These are phyloP conservation scores for Elaeagnus macrophylla DNA, from an alignment of 306 rosid genomes.

Conservation along the genomic window DNA sequence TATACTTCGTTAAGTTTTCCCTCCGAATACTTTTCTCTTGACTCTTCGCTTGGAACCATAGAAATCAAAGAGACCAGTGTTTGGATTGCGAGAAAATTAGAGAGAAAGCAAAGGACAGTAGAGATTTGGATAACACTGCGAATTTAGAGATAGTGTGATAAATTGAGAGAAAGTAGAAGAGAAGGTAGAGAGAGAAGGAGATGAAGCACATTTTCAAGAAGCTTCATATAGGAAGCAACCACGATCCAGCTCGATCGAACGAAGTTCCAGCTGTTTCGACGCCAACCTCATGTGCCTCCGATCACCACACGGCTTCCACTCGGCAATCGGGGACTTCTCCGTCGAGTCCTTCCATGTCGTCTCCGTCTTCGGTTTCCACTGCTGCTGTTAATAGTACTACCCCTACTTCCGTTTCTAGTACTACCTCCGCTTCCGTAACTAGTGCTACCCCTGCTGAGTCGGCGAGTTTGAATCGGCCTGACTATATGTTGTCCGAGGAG, in stretches of 20 bases:
- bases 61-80: background rate
- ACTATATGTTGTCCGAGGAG: constrained; percentile 82
- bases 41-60: constrained; percentile 3
- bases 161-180: background rate
- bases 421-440: background rate
- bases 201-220: constrained; percentile 99
- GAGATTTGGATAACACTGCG: background rate
- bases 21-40: constrained; percentile 27
- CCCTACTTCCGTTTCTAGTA: no score
- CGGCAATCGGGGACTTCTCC: constrained; percentile 33
- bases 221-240: constrained; percentile 80
- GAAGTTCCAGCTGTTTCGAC: constrained; percentile 35
- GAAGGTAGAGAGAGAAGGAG: constrained; percentile 2
- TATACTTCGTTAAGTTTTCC: constrained; percentile 33
- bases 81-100: constrained; percentile 3
- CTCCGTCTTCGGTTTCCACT: constrained; percentile 24
- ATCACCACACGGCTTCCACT: constrained; percentile 25
- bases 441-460: constrained; percentile 12
- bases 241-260: constrained; percentile 69
- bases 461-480: constrained; percentile 35
- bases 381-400: background rate
- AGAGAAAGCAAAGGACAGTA: background rate
- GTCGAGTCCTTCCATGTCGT: constrained; percentile 39
- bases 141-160: background rate
- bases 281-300: constrained; percentile 38